phyloP scores from a whole-genome alignment of 2,329 filamentous ascomycete species.

The Microdochium paspali region DNA sequence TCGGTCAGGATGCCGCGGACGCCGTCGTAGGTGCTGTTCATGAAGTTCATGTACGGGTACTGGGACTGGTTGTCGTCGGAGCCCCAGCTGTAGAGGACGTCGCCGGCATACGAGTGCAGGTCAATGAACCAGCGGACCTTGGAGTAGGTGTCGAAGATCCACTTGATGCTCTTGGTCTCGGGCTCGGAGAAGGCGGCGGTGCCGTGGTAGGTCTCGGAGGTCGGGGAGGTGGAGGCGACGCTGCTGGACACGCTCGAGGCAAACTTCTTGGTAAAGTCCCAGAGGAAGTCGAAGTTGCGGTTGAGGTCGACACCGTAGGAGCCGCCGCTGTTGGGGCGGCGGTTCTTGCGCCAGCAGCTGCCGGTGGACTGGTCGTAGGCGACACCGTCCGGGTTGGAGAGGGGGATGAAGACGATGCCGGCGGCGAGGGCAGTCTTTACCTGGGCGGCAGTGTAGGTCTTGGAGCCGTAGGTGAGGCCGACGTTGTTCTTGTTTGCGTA shows the following conservation, averaged over 20 bases:
- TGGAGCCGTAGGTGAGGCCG: constrained; percentile 41
- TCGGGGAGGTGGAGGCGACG: constrained; percentile 30
- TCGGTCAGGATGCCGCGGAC: constrained; percentile 37
- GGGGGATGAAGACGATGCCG: constrained; percentile 42
- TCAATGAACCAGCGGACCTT: constrained; percentile 48
- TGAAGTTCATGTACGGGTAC: constrained; percentile 37
- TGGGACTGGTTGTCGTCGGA: constrained; percentile 41
- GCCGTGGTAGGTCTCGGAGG: constrained; percentile 41
- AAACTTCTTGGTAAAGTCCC: constrained; percentile 39
- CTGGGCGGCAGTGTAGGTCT: constrained; percentile 39
- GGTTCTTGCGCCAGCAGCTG: constrained; percentile 47
- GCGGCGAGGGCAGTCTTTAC: constrained; percentile 39
- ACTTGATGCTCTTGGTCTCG: constrained; percentile 45
- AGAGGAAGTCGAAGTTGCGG: constrained; percentile 49
- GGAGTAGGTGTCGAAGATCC: constrained; percentile 37
- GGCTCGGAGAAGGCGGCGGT: constrained; percentile 42
- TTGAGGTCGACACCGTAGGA: constrained; percentile 39
- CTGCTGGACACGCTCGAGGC: constrained; percentile 23
- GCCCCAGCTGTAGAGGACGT: constrained; percentile 48
- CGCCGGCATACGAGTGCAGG: constrained; percentile 43
- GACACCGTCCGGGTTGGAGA: constrained; percentile 46
- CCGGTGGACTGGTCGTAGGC: constrained; percentile 38
- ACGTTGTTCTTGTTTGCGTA: constrained; percentile 38
- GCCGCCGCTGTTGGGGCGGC: constrained; percentile 25
- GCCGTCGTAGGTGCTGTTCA: constrained; percentile 40